Base-by-base conservation (phyloP, 192 early-diverging fungal genomes). In the Backusella mclennaniae region DNA sequence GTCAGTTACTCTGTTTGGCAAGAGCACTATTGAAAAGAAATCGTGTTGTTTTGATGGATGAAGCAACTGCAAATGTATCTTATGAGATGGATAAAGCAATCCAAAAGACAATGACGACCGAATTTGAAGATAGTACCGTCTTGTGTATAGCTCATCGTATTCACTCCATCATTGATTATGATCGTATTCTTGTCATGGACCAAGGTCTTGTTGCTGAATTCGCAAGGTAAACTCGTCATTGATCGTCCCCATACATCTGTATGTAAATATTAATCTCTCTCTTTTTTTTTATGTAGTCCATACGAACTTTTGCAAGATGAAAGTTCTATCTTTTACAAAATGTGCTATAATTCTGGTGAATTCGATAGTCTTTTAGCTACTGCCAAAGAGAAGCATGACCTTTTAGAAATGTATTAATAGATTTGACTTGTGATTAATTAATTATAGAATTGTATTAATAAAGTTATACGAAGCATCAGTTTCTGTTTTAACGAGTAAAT, bases 301-400 rank as follows among this genome's bases (percentile, higher is more conserved):
- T 52, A 82, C 35, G 86, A 86, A 21, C 82, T 97, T 35, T 49
- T 49, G 19, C 46, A 85, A 97, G 63, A 87, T 88, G n/a, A 86
- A 85, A 14, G 52, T 7, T 91, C 91, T 35, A 70, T 87, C 2
- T 96, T 98, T 79, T 63, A 84, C 6, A 81, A 85, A 36, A 94
- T 98, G 92, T 94, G 91, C 70, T 85, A 87, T 35, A 89, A 92
- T 69, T 93, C 94, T 23, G 95, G 95, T n/a, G 95, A 96, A 71
- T 90, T 89, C 66, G 92, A 90, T 38, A 80, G 86, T 6, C 74
- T 97, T 67, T 49, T 49, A 49, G 19, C 46, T n/a, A 17, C 46
- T 49, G 46, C 46, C 6, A 49, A 49, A n/a, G 46, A 49, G 17
- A 49, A 49, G 6, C 46, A 49, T n/a, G 42, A 49, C 4, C 15